Conservation (phyloP, 352 stramenopile species). For the Globisporangium okanoganense region DNA sequence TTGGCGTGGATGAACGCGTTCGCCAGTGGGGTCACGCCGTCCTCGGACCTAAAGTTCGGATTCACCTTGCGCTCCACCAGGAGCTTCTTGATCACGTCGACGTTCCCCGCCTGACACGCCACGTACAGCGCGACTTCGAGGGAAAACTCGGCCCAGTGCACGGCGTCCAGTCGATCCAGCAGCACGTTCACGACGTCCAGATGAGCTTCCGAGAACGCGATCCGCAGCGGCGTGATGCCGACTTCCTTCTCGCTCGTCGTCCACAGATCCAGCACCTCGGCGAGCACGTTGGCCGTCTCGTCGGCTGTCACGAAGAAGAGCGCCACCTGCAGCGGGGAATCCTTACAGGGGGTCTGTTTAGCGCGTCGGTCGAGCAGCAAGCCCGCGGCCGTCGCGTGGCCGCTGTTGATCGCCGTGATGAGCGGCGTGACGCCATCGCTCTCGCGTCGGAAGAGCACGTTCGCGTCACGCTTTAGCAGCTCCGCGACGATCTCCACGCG, state of each 20-base stretch:
- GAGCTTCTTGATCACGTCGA: background rate
- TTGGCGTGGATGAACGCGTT: conserved; percentile 6
- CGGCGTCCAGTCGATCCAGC: background rate
- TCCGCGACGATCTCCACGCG: background rate
- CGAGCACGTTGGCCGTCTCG: conserved; percentile 3
- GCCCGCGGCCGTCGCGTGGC: background rate
- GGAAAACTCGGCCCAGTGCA: conserved; percentile 3
- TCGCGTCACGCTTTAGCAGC: background rate
- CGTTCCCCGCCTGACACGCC: conserved; percentile 5
- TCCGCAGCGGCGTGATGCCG: background rate
- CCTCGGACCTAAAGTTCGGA: conserved; percentile 2
- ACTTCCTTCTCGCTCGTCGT: background rate
- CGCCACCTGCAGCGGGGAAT: background rate
- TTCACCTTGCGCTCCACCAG: background rate
- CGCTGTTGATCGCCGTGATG: conserved; percentile 8
- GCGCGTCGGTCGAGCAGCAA: conserved; percentile 7
- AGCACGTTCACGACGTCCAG: conserved; percentile 6
- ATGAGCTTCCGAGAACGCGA: conserved; percentile 7
- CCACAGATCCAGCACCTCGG: conserved; percentile 4
- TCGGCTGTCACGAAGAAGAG: conserved; percentile 6
- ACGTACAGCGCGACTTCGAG: conserved; percentile 8
- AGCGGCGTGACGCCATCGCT: conserved; percentile 7
- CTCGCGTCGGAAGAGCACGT: conserved; percentile 8
- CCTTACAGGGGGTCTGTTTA: background rate
- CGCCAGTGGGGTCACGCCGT: conserved; percentile 4